Evolutionary conservation across 2,329 filamentous ascomycete genomes (phyloP), one percentile per base, ranked within the genome.

Genomic region (Akanthomyces uredinophilus): DNA sequence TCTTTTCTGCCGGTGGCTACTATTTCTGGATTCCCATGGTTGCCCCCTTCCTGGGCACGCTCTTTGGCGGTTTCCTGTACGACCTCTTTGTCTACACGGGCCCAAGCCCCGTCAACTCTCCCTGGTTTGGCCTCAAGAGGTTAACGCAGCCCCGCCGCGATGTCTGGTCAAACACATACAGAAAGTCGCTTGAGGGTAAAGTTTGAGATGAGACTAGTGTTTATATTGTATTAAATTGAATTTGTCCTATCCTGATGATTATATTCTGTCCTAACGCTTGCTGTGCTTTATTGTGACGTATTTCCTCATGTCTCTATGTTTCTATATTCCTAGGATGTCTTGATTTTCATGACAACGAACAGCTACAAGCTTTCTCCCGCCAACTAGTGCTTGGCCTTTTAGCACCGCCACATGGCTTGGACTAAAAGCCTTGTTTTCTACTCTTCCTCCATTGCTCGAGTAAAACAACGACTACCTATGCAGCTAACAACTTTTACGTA

Each of bases 21-120:
- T 92, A 90, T 70, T 91, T 91, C 70, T 91, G 87, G 87, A 83
- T 91, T 22, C 89, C 89, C 0, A 88, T 92, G 78, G 84, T 92
- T 4, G 81, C 87, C 2, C 88, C 88, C 0, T 90, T 91, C 69
- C 71, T 83, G 11, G 89, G 88, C 5, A 84, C 80, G 67, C 72
- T 79, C 0, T 84, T 88, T 65, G 87, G 88, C 3, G 87, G 84
- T 2, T 85, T 87, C 70, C 66, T 90, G 27, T 90, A 90, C 69
- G 87, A 90, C 70, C 70, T 83, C 2, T 84, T 90, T 70, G 77
- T 92, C 44, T 92, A 87, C 70, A 89, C 86, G 0, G 88, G 88
- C 4, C 74, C 87, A n/a, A 88, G 83, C 66, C 87, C 88, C 1
- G 79, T 91, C 66, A 91, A 91, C 73, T 86, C 81, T 0, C 87